Evolutionary conservation across 768 basidiomycete genomes (phyloP).

Genomic region (Mycena capillaripes): DNA sequence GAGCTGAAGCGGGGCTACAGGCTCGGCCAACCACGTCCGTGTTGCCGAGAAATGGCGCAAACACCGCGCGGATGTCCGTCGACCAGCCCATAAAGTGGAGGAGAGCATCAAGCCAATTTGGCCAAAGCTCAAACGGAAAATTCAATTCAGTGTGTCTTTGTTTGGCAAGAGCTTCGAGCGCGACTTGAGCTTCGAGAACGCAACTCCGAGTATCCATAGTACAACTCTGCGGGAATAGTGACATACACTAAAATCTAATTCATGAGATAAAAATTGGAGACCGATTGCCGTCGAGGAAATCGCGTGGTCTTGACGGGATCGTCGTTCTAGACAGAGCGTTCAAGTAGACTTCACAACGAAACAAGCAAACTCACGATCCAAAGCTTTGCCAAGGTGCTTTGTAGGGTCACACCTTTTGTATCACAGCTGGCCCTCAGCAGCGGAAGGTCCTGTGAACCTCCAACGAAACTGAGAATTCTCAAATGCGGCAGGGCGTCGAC

Average conservation of each 20-base stretch:
- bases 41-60: constrained; percentile 25
- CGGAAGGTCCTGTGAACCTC: constrained; percentile 38
- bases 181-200: background rate
- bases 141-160: background rate
- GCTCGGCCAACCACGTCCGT: background rate
- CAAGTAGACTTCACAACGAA: background rate
- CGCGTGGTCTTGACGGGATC: constrained; percentile 49
- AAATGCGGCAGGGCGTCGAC: constrained; percentile 50
- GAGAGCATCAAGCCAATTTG: constrained; percentile 29
- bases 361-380: constrained; percentile 50
- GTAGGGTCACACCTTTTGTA: constrained; percentile 45
- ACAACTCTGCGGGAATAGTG: no score
- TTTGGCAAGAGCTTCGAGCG: constrained; percentile 4
- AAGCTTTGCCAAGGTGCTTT: constrained; percentile 44
- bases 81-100: constrained; percentile 25
- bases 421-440: constrained; percentile 48
- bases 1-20: constrained; percentile 1
- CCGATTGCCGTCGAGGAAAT: constrained; percentile 53
- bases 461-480: constrained; percentile 53
- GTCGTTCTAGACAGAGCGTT: constrained; percentile 46
- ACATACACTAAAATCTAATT: constrained; percentile 15
- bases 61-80: constrained; percentile 17
- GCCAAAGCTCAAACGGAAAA: constrained; percentile 12
- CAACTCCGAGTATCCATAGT: background rate
- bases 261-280: constrained; percentile 55